Conservation (phyloP, 768 basidiomycete genomes). For the Hericium coralloides region DNA sequence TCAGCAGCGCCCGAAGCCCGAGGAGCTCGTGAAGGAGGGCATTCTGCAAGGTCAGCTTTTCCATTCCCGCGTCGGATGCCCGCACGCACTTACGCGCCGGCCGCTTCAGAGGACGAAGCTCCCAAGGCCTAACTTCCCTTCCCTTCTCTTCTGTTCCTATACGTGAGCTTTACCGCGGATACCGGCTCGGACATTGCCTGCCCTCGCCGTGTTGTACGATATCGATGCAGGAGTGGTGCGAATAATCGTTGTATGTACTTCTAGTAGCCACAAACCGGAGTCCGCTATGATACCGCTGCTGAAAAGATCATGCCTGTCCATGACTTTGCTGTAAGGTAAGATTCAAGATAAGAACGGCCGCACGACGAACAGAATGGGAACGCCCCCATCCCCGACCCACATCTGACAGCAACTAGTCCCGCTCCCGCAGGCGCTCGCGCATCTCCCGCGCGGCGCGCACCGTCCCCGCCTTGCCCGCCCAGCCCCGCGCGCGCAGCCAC, state of each 20-base stretch:
- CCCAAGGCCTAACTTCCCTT: neutral
- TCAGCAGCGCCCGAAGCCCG: constrained; percentile 46
- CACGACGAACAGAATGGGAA: neutral
- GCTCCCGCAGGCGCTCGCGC: constrained; percentile 26
- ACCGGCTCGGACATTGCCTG: too few species aligned
- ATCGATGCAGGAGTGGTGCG: too few species aligned
- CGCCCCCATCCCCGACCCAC: neutral
- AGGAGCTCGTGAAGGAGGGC: constrained; percentile 56
- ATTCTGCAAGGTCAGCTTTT: constrained; percentile 39
- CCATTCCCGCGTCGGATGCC: too few species aligned
- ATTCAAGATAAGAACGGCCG: too few species aligned
- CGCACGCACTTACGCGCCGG: neutral
- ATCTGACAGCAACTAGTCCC: constrained; percentile 11
- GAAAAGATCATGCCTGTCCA: too few species aligned
- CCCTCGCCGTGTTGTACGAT: too few species aligned
- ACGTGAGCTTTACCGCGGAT: too few species aligned
- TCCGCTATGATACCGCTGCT: too few species aligned
- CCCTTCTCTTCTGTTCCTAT: too few species aligned
- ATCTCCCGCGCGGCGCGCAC: constrained; percentile 47
- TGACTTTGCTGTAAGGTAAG: too few species aligned
- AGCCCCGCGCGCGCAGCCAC: constrained; percentile 75
- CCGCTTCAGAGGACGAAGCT: constrained; percentile 6
- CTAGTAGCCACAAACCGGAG: too few species aligned
- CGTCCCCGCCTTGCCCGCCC: constrained; percentile 69
- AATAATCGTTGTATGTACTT: too few species aligned